Evolutionary conservation across 2,329 filamentous ascomycete genomes (phyloP), one percentile per base, ranked within the genome.

Genomic region (Paecilomyces formosus): DNA sequence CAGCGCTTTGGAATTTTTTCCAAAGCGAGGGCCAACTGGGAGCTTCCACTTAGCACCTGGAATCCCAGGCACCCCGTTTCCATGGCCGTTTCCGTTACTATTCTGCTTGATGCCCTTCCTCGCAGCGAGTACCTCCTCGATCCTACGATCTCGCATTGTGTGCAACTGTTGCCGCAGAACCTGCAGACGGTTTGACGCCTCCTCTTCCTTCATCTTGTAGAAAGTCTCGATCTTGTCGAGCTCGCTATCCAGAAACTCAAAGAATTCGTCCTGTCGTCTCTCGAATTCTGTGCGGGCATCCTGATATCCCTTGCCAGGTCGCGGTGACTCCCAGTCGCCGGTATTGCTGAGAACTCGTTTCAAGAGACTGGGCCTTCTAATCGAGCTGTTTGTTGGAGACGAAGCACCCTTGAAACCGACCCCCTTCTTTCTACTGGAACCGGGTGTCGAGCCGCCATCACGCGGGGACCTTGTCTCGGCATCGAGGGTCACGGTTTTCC

Each of bases 161-260:
- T 96, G 92, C 31, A 99, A 81, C 71, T 99, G 94, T 55, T 92
- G 85, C 50, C 89, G 85, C 53, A 99, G 79, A 3, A 88, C 72
- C 0, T 79, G 77, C 24, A 97, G 77, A 1, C 92, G 85, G 57
- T 87, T 78, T 0, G 85, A 88, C 0, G 93, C 90, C 70, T 97
- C 90, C 28, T 89, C 83, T 70, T 99, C 94, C 70, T 97, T 97
- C 64, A 85, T 78, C 65, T 85, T 86, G 78, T 97, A 97, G 69
- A 99, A 99, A 0, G 79, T 76, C 70, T 99, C 92, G 11, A 99
- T 90, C 75, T 97, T 99, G n/a, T 87, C 81, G 13, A 99, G 79
- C 74, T 99, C 89, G 9, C 78, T 78, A 65, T 97, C 90, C 56
- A 99, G 78, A 68, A 94, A 99, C 0, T 80, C 76, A 72, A 92